A percentile compares a stretch with the other conserved stretches of the same genome.
Conservation (phyloP, 192 early-diverging fungal genomes). For the Coemansia aciculifera region DNA sequence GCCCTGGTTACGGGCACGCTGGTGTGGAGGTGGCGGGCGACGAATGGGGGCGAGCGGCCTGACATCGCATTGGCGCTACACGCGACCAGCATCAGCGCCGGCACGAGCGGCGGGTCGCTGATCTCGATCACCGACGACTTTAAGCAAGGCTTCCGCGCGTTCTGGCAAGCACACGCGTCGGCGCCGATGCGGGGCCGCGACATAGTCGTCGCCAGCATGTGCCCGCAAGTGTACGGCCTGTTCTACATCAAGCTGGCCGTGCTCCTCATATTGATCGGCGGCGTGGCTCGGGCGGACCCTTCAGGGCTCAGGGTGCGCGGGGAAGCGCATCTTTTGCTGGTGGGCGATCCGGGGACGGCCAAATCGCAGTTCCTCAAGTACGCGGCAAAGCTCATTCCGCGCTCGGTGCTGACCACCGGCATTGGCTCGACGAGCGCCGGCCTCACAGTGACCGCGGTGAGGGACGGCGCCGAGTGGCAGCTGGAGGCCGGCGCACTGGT, state of each 20-base stretch:
- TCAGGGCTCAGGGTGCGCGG: conserved; percentile 68
- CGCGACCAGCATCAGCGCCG: conserved; percentile 66
- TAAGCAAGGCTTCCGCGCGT: conserved; percentile 56
- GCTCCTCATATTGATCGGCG: conserved; percentile 69
- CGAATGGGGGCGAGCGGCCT: conserved; percentile 55
- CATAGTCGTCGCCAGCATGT: conserved; percentile 61
- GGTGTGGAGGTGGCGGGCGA: conserved; percentile 60
- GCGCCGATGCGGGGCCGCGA: conserved; percentile 52
- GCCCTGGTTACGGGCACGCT: conserved; percentile 64
- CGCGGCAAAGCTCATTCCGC: conserved; percentile 63
- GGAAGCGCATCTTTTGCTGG: conserved; percentile 70
- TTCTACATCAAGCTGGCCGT: conserved; percentile 71
- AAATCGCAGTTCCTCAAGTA: conserved; percentile 82
- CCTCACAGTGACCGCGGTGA: conserved; percentile 72
- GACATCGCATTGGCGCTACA: conserved; percentile 64
- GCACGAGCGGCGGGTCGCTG: conserved; percentile 45
- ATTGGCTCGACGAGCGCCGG: conserved; percentile 75
- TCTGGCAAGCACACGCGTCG: conserved; percentile 55
- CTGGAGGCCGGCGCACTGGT: conserved; percentile 81
- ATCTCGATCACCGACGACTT: conserved; percentile 58
- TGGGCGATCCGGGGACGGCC: conserved; percentile 78
- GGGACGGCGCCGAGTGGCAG: conserved; percentile 76
- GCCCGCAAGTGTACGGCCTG: conserved; percentile 71
- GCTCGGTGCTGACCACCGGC: conserved; percentile 74
- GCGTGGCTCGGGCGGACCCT: conserved; percentile 59